Base-by-base conservation (phyloP, 192 early-diverging fungal genomes). In the Backusella australiensis region DNA sequence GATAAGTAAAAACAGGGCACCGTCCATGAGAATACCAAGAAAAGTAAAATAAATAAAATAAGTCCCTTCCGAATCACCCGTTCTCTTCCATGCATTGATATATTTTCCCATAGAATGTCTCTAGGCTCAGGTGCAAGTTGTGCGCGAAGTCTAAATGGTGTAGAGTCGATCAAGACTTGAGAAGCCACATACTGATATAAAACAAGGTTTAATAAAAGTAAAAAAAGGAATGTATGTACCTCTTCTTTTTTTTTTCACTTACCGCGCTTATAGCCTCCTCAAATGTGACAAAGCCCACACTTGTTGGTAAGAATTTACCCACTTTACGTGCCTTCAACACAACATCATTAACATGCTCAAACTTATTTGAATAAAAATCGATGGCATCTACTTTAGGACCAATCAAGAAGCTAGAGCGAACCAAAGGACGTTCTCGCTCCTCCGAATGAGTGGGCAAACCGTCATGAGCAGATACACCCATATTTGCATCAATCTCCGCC, bases 211-310 rank as follows among this genome's bases (percentile, higher is more conserved):
- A 66, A 11, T 4, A 49, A 21, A 21, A 69, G 21, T 14, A 42
- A 49, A 26, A 35, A 74, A 65, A 12, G 56, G 17, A 35, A 34
- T 53, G 32, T 34, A 4, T 42, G 11, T 15, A 14, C 36, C n/a
- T 19, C 5, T 29, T 63, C 5, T 29, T 38, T 65, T 21, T 32
- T 11, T 29, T 21, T 36, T 38, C 3, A 74, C 85, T 75, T 86
- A 90, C 89, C 35, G 93, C 93, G 44, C 90, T 87, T 29, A 86
- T 85, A n/a, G 92, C 84, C 34, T 89, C 86, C 70, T 90, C 87
- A 77, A 93, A 94, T 17, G 93, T 94, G n/a, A 94, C 91, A 75
- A 94, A 94, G 2, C 91, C 93, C 29, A 91, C 89, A 17, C 86
- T 90, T 1, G 92, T 85, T 34, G 82, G 74, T 39, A 81, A 35